These are phyloP conservation scores for Zygoascus biomembranicola DNA, from an alignment of 805 yeast genomes.

Conservation along the genomic window DNA sequence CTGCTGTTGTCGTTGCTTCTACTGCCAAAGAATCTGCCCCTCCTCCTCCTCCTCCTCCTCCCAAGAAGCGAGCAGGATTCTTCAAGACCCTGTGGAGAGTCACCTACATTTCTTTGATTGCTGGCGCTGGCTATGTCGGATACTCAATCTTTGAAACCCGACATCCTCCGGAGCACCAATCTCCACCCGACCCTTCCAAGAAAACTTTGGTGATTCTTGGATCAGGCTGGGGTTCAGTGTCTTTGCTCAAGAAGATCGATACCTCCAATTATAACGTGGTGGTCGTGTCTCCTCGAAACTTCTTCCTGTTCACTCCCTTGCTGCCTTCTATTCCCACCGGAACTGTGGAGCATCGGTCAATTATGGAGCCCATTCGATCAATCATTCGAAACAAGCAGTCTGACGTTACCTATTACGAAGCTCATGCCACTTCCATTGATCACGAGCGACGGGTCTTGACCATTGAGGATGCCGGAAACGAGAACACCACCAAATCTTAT, in stretches of 20 bases:
- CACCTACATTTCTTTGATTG: slow-evolving; percentile 41
- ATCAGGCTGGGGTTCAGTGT: slow-evolving; percentile 93
- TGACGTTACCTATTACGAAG: slow-evolving; percentile 81
- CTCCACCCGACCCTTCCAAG: slow-evolving; percentile 47
- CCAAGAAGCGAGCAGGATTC: slow-evolving; percentile 16
- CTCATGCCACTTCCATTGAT: slow-evolving; percentile 81
- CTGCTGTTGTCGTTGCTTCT: neutral
- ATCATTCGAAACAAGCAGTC: slow-evolving; percentile 68
- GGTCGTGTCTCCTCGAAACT: slow-evolving; percentile 89
- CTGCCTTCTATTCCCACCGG: slow-evolving; percentile 94
- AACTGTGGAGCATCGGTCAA: slow-evolving; percentile 79
- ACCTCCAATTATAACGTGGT: slow-evolving; percentile 82
- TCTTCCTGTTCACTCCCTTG: slow-evolving; percentile 91
- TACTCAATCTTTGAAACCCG: slow-evolving; percentile 38
- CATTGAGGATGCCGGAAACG: slow-evolving; percentile 37
- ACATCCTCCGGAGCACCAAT: slow-evolving; percentile 31
- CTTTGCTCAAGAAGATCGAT: slow-evolving; percentile 76
- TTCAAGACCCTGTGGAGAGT: slow-evolving; percentile 40
- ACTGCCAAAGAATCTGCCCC: neutral
- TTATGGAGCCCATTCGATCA: slow-evolving; percentile 86
- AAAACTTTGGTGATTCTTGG: slow-evolving; percentile 63
- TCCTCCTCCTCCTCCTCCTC: neutral
- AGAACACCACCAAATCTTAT: slow-evolving; percentile 32
- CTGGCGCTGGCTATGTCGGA: slow-evolving; percentile 49
- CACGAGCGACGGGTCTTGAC: slow-evolving; percentile 56